Conservation (phyloP, 1,284 basidiomycete species). For the Rhodotorula glutinis region DNA sequence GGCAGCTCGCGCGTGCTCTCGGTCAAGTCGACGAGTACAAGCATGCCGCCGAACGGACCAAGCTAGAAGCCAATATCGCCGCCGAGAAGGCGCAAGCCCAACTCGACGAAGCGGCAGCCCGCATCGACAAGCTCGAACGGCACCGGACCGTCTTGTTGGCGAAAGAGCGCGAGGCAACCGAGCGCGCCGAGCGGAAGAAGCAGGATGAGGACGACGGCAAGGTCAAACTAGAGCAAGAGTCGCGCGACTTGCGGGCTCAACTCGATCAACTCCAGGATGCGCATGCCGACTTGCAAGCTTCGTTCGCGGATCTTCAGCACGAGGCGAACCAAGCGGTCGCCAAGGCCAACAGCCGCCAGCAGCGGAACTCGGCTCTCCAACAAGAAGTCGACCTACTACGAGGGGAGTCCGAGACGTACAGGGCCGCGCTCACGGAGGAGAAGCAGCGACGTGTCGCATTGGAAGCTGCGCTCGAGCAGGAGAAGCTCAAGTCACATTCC, state of each 20-base stretch:
- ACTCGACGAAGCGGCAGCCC: constrained; percentile 15
- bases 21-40: constrained; percentile 27
- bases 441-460: constrained; percentile 15
- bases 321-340: constrained; percentile 25
- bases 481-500: constrained; percentile 16
- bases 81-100: constrained; percentile 20
- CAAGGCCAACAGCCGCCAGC: constrained; percentile 22
- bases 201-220: constrained; percentile 19
- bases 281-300: constrained; percentile 26
- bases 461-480: constrained; percentile 28
- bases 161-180: constrained; percentile 33
- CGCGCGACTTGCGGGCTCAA: constrained; percentile 24
- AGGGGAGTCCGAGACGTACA: constrained; percentile 3
- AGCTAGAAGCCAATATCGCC: constrained; percentile 16
- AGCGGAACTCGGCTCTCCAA: constrained; percentile 16
- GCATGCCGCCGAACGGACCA: constrained; percentile 20
- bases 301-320: constrained; percentile 31
- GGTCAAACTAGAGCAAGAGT: constrained; percentile 16
- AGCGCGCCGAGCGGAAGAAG: constrained; percentile 19
- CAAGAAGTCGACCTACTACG: constrained; percentile 24
- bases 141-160: constrained; percentile 35
- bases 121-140: constrained; percentile 38
- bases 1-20: constrained; percentile 25
- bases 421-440: constrained; percentile 2
- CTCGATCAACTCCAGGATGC: constrained; percentile 29